Percentiles rank a stretch among this genome's conserved stretches.
Evolutionary conservation across 1,139 yeast genomes (phyloP).

Genomic region (Pichia sp.): DNA sequence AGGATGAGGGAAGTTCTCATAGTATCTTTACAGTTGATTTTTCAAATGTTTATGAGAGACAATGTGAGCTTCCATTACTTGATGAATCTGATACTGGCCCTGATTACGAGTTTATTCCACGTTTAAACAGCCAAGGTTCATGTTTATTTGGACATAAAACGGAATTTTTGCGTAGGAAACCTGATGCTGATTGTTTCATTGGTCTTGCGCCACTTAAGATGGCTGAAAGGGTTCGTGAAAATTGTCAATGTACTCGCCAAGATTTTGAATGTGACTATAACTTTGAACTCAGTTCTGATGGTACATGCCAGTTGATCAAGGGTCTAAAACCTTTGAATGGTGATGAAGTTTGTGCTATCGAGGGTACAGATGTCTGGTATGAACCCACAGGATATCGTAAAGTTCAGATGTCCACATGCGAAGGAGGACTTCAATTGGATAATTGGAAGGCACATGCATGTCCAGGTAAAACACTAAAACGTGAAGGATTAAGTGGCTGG

Average conservation of each 20-base stretch:
- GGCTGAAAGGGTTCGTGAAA: conserved; percentile 50
- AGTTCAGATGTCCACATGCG: conserved; percentile 67
- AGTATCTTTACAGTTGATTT: conserved; percentile 62
- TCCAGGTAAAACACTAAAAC: conserved; percentile 72
- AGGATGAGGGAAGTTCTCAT: conserved; percentile 33
- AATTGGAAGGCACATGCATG: conserved; percentile 63
- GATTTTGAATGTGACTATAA: conserved; percentile 96
- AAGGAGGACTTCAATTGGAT: conserved; percentile 65
- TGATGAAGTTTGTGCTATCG: conserved; percentile 53
- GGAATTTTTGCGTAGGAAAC: conserved; percentile 63
- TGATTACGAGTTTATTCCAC: conserved; percentile 84
- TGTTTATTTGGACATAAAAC: conserved; percentile 91
- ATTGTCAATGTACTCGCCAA: conserved; percentile 78
- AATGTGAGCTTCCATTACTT: conserved; percentile 62
- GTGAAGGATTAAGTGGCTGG: conserved; percentile 53
- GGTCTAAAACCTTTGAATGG: conserved; percentile 68
- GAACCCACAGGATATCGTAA: conserved; percentile 77
- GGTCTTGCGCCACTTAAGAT: conserved; percentile 67
- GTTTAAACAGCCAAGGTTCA: conserved; percentile 45
- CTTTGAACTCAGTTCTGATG: conserved; percentile 60
- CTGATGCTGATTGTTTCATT: conserved; percentile 64
- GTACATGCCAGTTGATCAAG: conserved; percentile 74
- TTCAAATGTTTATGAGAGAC: conserved; percentile 51
- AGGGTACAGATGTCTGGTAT: conserved; percentile 56
- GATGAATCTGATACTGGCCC: conserved; percentile 38